Base-by-base conservation (phyloP, 148 eudicot species). In the Persicaria tinctoria region DNA sequence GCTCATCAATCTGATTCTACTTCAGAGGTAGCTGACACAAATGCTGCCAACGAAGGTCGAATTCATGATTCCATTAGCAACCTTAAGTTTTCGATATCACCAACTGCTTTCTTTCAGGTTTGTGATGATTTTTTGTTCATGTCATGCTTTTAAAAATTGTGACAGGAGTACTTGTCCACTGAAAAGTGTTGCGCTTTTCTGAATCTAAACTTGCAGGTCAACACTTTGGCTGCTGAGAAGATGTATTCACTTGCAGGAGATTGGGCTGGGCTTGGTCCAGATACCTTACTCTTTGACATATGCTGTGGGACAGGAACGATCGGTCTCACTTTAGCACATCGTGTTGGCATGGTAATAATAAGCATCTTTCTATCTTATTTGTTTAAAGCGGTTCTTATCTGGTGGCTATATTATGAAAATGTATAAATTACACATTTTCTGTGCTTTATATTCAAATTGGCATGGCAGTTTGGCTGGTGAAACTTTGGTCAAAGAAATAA, bases 301-400 rank as follows among this genome's bases (percentile, higher is more conserved):
- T 93, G 98, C 79, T 93, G 98, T 78, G 98, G 98, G 68, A 91
- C 98, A 75, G 98, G 98, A 72, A 93, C 98, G 13, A 93, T 93
- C 77, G 98, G 98, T 77, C 89, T 93, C 47, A 91, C 98, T 48
- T 84, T 93, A 77, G 98, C 98, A 73, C 85, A 87, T 76, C 94
- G 84, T 87, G 98, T 93, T 85, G 98, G 98, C 76, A 88, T 88
- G 98, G 98, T 91, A 93, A 89, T 84, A 78, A 77, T 79, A 8
- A 44, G 69, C 46, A 62, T 51, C 69, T 74, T 66, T 74, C 46
- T 27, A 44, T 79, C 73, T 68, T 54, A 1, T 32, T 32, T 32
- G 41, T 32, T 32, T 32, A 32, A 32, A 32, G 41, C 41, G 41
- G 41, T 32, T 32, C 41, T 32, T 32, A 32, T 16, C 50, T 70